Conservation (phyloP, 2,329 filamentous ascomycete genomes). For the Xylariaceae sp. region DNA sequence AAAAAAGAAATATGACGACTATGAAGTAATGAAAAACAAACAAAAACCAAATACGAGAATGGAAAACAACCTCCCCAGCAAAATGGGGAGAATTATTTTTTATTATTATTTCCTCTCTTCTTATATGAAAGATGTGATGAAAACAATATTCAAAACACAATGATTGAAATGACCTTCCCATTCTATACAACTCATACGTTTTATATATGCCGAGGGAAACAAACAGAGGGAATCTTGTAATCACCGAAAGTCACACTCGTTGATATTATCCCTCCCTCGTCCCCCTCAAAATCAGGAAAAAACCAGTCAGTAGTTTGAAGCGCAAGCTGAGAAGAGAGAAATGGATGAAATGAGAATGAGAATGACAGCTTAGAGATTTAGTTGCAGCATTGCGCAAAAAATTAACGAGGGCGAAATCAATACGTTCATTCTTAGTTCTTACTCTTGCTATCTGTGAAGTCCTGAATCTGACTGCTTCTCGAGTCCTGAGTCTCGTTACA, state of each 20-base stretch:
- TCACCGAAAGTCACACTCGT: neutral
- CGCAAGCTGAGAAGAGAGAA: neutral
- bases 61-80: too few species aligned
- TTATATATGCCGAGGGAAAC: too few species aligned
- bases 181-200: too few species aligned
- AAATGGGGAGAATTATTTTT: too few species aligned
- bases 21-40: constrained; percentile 6
- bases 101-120: too few species aligned
- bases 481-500: neutral
- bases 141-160: too few species aligned
- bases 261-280: neutral
- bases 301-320: neutral
- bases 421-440: constrained; percentile 3
- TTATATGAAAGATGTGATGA: too few species aligned
- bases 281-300: constrained; percentile 3
- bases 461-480: neutral
- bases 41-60: too few species aligned
- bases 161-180: too few species aligned
- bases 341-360: neutral
- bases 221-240: neutral
- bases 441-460: neutral
- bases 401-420: neutral
- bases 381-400: neutral
- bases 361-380: neutral
- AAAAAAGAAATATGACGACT: neutral